phyloP scores from a whole-genome alignment of 2,329 filamentous ascomycete genomes.

The Fusarium sp. region DNA sequence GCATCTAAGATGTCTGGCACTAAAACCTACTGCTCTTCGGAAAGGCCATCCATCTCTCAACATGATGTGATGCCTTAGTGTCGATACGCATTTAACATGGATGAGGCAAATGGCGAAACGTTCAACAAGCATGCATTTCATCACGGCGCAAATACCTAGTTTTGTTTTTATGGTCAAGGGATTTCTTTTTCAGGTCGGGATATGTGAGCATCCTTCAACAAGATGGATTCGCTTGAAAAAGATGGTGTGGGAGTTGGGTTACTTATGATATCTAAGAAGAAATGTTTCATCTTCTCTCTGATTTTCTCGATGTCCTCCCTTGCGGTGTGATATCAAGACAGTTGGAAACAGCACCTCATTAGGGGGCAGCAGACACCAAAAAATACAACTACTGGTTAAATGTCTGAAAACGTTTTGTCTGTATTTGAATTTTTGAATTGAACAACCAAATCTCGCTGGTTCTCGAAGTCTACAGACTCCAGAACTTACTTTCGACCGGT shows the following conservation, averaged over 20 bases:
- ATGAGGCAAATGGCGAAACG: conserved; percentile 50
- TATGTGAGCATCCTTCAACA: conserved; percentile 46
- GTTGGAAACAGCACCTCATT: conserved; percentile 2
- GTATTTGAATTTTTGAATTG: neutral
- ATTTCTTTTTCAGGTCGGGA: conserved; percentile 38
- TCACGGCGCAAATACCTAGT: conserved; percentile 48
- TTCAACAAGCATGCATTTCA: conserved; percentile 51
- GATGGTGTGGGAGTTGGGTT: conserved; percentile 46
- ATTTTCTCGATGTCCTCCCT: conserved; percentile 4
- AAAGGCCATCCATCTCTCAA: conserved; percentile 25
- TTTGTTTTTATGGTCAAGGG: conserved; percentile 32
- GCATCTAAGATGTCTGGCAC: conserved; percentile 58
- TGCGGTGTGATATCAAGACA: neutral
- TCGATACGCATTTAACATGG: conserved; percentile 48
- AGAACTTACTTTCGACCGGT: neutral
- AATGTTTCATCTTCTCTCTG: conserved; percentile 32
- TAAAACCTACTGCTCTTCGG: conserved; percentile 2
- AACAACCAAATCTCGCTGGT: neutral
- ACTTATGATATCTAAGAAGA: conserved; percentile 35
- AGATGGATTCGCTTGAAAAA: conserved; percentile 42
- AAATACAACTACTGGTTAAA: conserved; percentile 32
- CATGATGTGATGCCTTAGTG: conserved; percentile 25
- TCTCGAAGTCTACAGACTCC: neutral
- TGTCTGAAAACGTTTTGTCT: neutral
- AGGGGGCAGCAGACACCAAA: conserved; percentile 15